Evolutionary conservation across 805 yeast genomes (phyloP).

Genomic region (Kazachstania africana): DNA sequence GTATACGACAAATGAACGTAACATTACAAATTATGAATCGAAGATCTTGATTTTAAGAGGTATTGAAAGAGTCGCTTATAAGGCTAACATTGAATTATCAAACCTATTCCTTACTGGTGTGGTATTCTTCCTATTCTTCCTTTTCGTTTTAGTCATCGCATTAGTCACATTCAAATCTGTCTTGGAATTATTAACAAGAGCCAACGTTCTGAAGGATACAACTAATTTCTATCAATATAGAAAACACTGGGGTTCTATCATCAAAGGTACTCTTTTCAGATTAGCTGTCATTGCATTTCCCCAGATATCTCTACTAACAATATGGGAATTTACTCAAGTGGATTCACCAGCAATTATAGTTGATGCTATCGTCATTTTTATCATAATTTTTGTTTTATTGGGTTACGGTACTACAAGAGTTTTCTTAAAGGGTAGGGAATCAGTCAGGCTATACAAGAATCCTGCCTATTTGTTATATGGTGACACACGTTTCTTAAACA

Average conservation of each 20-base stretch:
- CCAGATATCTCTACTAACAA: conserved; percentile 64
- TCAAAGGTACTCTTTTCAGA: conserved; percentile 83
- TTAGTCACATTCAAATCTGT: conserved; percentile 56
- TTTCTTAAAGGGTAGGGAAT: conserved; percentile 60
- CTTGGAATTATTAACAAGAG: conserved; percentile 49
- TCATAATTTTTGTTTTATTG: conserved; percentile 46
- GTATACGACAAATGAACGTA: conserved; percentile 65
- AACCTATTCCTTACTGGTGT: conserved; percentile 78
- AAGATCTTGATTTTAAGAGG: conserved; percentile 81
- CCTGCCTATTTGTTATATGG: conserved; percentile 90
- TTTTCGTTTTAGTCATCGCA: conserved; percentile 44
- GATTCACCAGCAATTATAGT: conserved; percentile 79
- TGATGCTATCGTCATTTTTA: conserved; percentile 61
- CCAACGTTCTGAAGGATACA: conserved; percentile 42
- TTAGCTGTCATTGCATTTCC: conserved; percentile 78
- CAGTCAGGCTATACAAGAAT: conserved; percentile 63
- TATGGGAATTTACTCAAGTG: conserved; percentile 80
- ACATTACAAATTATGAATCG: conserved; percentile 39
- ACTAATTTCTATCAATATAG: conserved; percentile 69
- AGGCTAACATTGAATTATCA: conserved; percentile 78
- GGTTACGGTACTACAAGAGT: conserved; percentile 66
- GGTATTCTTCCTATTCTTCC: conserved; percentile 70
- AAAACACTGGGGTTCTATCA: conserved; percentile 68
- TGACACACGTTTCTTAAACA: conserved; percentile 65
- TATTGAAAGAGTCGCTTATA: conserved; percentile 78